Percentiles rank a stretch among this genome's conserved stretches.
Evolutionary conservation across 2,329 filamentous ascomycete species (phyloP).

Genomic region (Fusarium udum): DNA sequence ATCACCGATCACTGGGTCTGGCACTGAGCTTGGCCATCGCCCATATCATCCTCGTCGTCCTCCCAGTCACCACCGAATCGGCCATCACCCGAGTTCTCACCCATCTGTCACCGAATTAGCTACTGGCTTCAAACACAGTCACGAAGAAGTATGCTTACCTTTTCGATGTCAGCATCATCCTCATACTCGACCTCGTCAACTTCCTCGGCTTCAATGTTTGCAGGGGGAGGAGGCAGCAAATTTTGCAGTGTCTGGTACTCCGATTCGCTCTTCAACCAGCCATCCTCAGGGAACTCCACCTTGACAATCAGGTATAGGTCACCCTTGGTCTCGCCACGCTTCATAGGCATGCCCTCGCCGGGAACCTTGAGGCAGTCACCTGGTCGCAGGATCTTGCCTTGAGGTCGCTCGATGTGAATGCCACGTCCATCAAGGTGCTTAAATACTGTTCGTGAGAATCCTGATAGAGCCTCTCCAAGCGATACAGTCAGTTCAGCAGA

Average conservation of each 20-base stretch:
- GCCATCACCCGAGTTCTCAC: slow-evolving; percentile 74
- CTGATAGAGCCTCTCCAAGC: slow-evolving; percentile 83
- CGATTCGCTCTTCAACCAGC: slow-evolving; percentile 79
- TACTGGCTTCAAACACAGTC: background rate
- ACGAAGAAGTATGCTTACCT: slow-evolving; percentile 58
- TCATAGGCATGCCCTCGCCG: slow-evolving; percentile 94
- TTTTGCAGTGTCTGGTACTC: slow-evolving; percentile 76
- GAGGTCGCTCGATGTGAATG: slow-evolving; percentile 80
- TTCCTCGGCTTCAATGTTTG: slow-evolving; percentile 74
- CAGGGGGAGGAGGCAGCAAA: slow-evolving; percentile 73
- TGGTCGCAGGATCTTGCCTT: slow-evolving; percentile 84
- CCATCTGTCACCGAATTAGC: slow-evolving; percentile 63
- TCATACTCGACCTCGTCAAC: slow-evolving; percentile 91
- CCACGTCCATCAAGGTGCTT: slow-evolving; percentile 94
- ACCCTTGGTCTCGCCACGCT: slow-evolving; percentile 83
- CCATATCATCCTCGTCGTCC: slow-evolving; percentile 73
- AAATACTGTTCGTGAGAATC: slow-evolving; percentile 89
- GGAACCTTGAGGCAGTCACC: slow-evolving; percentile 85
- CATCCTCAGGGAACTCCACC: slow-evolving; percentile 87
- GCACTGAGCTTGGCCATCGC: slow-evolving; percentile 74
- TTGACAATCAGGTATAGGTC: slow-evolving; percentile 89
- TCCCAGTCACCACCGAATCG: slow-evolving; percentile 73
- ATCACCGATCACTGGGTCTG: slow-evolving; percentile 70
- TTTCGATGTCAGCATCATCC: slow-evolving; percentile 82
- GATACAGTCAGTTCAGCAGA: slow-evolving; percentile 83